Conservation (phyloP, 108 stramenopile genomes). For the Tribonema minus region DNA sequence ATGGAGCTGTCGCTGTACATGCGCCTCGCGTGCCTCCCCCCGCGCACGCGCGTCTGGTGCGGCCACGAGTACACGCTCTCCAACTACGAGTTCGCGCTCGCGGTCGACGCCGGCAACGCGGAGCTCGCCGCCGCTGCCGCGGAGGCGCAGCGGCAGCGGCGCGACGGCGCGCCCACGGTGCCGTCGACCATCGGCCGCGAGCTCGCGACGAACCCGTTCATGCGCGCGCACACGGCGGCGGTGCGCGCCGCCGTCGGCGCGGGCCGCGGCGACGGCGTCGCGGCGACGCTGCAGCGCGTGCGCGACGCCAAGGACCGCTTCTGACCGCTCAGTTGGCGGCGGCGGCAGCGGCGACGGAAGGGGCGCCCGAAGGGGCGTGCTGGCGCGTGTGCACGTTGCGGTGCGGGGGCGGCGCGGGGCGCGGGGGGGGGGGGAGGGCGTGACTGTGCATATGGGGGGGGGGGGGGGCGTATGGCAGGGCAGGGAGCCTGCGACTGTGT, state of each 20-base stretch:
- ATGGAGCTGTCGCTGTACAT: constrained; percentile 44
- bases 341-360: too few species aligned
- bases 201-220: constrained; percentile 66
- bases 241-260: constrained; percentile 1
- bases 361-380: too few species aligned
- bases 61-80: constrained; percentile 67
- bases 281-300: neutral
- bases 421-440: too few species aligned
- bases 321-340: neutral
- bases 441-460: too few species aligned
- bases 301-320: neutral
- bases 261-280: neutral
- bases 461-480: too few species aligned
- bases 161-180: constrained; percentile 32
- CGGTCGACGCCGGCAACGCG: constrained; percentile 60
- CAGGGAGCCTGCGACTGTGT: too few species aligned
- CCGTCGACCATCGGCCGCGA: constrained; percentile 65
- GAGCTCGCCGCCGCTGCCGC: constrained; percentile 26
- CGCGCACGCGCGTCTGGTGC: constrained; percentile 62
- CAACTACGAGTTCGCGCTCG: constrained; percentile 62
- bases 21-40: constrained; percentile 47
- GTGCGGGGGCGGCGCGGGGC: too few species aligned
- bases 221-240: constrained; percentile 46
- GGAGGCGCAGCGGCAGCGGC: neutral
- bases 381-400: too few species aligned